Percentiles rank a stretch among this genome's conserved stretches.
Evolutionary conservation across 2,329 filamentous ascomycete genomes (phyloP).

Genomic region (Phoma sp.): DNA sequence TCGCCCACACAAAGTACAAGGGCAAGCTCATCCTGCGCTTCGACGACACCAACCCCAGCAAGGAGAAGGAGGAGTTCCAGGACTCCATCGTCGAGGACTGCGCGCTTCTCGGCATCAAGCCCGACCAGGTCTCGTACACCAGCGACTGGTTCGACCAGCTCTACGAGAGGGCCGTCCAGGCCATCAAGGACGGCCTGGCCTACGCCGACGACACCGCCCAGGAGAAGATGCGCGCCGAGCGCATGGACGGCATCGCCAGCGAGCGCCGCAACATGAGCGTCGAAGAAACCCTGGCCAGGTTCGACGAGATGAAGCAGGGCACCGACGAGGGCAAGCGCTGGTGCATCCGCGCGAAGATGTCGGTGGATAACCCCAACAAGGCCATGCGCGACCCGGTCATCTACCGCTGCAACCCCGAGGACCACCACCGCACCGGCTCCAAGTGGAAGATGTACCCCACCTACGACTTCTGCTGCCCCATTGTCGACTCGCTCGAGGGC

Average conservation of each 20-base stretch:
- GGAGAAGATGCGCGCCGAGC: constrained; percentile 84
- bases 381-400: constrained; percentile 96
- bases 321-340: constrained; percentile 79
- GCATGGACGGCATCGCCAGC: constrained; percentile 83
- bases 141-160: constrained; percentile 95
- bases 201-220: constrained; percentile 95
- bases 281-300: constrained; percentile 84
- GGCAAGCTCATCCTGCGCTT: constrained; percentile 91
- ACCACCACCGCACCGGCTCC: constrained; percentile 78
- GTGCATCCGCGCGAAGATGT: constrained; percentile 95
- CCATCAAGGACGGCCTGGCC: constrained; percentile 86
- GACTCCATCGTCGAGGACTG: constrained; percentile 93
- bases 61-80: constrained; percentile 96
- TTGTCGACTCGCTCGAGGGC: constrained; percentile 80
- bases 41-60: constrained; percentile 96
- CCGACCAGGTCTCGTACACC: constrained; percentile 85
- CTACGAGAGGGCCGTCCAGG: constrained; percentile 81
- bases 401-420: constrained; percentile 83
- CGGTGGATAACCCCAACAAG: constrained; percentile 90
- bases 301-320: constrained; percentile 92
- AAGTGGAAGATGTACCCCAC: constrained; percentile 88
- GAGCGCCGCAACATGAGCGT: constrained; percentile 77
- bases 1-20: constrained; percentile 90
- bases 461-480: constrained; percentile 85
- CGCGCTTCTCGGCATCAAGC: constrained; percentile 87